Percentiles rank a stretch among this genome's conserved stretches.
These are phyloP conservation scores for Ruellia speciosa DNA, from an alignment of 305 asterid species.

Conservation along the genomic window DNA sequence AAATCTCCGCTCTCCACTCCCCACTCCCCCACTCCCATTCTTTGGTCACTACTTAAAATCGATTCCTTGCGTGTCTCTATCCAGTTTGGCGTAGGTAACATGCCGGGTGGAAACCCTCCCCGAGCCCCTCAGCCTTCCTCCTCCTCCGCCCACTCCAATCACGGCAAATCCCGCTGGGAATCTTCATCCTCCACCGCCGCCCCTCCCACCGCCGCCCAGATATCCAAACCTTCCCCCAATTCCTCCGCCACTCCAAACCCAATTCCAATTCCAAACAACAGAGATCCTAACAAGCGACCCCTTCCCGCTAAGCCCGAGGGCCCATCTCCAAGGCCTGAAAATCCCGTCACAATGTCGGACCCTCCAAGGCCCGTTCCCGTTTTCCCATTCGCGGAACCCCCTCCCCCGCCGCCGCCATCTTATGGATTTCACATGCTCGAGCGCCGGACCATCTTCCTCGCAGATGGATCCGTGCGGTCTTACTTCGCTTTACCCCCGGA, in stretches of 20 bases:
- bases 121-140: constrained; percentile 27
- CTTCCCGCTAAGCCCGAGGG: constrained; percentile 28
- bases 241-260: constrained; percentile 24
- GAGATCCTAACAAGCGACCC: constrained; percentile 22
- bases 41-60: neutral
- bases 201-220: constrained; percentile 24
- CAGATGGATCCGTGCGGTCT: constrained; percentile 86
- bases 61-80: neutral
- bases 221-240: constrained; percentile 41
- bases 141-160: constrained; percentile 32
- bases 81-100: constrained; percentile 11
- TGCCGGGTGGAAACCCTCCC: constrained; percentile 59
- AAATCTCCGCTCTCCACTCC: too few species aligned
- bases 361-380: constrained; percentile 30
- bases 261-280: constrained; percentile 13
- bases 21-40: too few species aligned
- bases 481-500: constrained; percentile 80
- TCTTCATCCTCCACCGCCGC: constrained; percentile 31
- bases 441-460: constrained; percentile 59
- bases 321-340: constrained; percentile 44
- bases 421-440: constrained; percentile 93
- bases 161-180: constrained; percentile 49
- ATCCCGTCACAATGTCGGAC: constrained; percentile 30
- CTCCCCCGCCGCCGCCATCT: constrained; percentile 83
- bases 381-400: constrained; percentile 59